These are phyloP conservation scores for Termitomyces sp. DNA, from an alignment of 768 basidiomycete species.

Conservation along the genomic window DNA sequence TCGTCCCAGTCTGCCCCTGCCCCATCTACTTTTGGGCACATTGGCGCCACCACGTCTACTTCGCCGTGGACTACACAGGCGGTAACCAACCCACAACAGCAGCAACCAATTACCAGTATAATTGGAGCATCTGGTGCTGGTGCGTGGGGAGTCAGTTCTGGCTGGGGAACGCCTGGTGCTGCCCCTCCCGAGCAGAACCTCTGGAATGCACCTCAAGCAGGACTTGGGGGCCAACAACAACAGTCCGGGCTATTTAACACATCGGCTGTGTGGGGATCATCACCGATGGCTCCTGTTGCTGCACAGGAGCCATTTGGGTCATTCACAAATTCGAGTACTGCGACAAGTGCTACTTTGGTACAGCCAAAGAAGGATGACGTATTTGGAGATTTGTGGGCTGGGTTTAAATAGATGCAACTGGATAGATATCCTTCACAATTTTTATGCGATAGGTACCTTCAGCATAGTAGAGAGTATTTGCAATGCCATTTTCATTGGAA, in stretches of 20 bases:
- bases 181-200: constrained; percentile 31
- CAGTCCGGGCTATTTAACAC: constrained; percentile 38
- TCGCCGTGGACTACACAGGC: constrained; percentile 25
- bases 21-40: constrained; percentile 28
- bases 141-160: constrained; percentile 63
- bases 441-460: not conserved
- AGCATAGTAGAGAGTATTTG: too few relatives aligned
- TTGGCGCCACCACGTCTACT: constrained; percentile 19
- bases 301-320: constrained; percentile 29
- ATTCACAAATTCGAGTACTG: constrained; percentile 18
- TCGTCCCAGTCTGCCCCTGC: constrained; percentile 36
- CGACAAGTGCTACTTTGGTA: constrained; percentile 4
- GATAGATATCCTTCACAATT: not conserved
- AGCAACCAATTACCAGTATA: constrained; percentile 40
- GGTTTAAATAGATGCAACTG: constrained; percentile 50
- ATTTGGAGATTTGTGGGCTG: constrained; percentile 82
- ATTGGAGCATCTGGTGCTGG: constrained; percentile 48
- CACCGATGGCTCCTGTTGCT: constrained; percentile 14
- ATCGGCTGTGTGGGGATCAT: constrained; percentile 55
- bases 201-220: constrained; percentile 28
- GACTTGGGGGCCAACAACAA: constrained; percentile 19
- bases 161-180: constrained; percentile 43
- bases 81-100: constrained; percentile 7
- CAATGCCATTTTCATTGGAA: too few relatives aligned
- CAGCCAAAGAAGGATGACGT: constrained; percentile 64